Percentiles rank a stretch among this genome's conserved stretches.
Evolutionary conservation across 2,329 filamentous ascomycete genomes (phyloP).

Genomic region (Talaromyces sp.): DNA sequence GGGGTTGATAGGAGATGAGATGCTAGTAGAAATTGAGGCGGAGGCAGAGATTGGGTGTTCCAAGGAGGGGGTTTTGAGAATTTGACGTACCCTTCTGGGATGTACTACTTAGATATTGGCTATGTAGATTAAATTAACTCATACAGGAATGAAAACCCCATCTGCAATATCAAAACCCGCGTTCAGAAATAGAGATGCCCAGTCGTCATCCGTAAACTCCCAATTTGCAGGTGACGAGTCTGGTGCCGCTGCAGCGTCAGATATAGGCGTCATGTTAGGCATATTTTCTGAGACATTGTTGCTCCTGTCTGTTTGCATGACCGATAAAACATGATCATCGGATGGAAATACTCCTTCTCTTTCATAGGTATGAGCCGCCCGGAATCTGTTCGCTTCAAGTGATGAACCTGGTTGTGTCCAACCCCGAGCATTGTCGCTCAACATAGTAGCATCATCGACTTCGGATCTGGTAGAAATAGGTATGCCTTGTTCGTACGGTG

Average conservation of each 20-base stretch:
- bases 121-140: not conserved
- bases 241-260: not conserved
- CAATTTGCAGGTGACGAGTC: not conserved
- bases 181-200: not conserved
- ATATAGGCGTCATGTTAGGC: not conserved
- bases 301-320: not conserved
- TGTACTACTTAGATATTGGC: not conserved
- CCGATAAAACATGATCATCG: not conserved
- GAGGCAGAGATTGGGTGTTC: not conserved
- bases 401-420: not conserved
- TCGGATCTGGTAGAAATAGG: not conserved
- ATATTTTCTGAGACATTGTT: not conserved
- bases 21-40: conserved; percentile 4
- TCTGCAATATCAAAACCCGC: not conserved
- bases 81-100: not conserved
- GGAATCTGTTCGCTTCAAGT: not conserved
- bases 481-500: not conserved
- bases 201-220: not conserved
- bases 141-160: not conserved
- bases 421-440: not conserved
- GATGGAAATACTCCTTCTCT: not conserved
- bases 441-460: not conserved
- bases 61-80: not conserved
- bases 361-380: not conserved
- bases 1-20: conserved; percentile 1